Conservation (phyloP, 441 rosid genomes). For the Bocquillonia castaneifolia region DNA sequence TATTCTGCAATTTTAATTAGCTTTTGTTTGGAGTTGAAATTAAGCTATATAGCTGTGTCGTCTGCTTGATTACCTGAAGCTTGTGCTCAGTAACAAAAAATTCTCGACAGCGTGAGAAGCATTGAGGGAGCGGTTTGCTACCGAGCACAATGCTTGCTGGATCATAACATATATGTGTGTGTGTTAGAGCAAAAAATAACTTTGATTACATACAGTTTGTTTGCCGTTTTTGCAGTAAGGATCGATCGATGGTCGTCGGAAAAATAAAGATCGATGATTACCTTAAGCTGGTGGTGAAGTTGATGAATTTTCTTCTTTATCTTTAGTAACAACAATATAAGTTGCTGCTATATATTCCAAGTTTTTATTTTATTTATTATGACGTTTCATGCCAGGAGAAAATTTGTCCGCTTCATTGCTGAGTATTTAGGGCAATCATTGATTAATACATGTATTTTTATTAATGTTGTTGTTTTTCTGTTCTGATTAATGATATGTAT, state of each 20-base stretch:
- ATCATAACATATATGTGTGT: too few relatives aligned
- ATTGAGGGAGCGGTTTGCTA: conserved; percentile 70
- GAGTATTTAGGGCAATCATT: neutral
- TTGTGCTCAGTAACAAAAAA: conserved; percentile 88
- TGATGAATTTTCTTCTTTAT: conserved; percentile 71
- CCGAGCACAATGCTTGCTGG: conserved; percentile 54
- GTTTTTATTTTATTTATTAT: too few relatives aligned
- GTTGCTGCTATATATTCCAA: neutral
- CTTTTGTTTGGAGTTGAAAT: conserved; percentile 14
- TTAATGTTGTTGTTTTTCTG: too few relatives aligned
- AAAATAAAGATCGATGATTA: conserved; percentile 16
- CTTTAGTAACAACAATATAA: neutral
- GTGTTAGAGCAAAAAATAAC: conserved; percentile 3
- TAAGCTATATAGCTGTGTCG: neutral
- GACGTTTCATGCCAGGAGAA: conserved; percentile 34
- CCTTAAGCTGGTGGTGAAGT: conserved; percentile 57
- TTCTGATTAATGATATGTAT: too few relatives aligned
- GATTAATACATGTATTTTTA: too few relatives aligned
- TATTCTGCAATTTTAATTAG: conserved; percentile 1
- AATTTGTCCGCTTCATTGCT: conserved; percentile 79
- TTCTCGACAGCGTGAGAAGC: conserved; percentile 36
- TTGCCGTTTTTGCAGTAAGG: neutral
- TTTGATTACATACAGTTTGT: neutral
- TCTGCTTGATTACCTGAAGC: conserved; percentile 27
- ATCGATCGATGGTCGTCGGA: neutral